Conservation (phyloP, 495 filamentous ascomycete genomes). For the Aspergillus sclerotioniger region DNA sequence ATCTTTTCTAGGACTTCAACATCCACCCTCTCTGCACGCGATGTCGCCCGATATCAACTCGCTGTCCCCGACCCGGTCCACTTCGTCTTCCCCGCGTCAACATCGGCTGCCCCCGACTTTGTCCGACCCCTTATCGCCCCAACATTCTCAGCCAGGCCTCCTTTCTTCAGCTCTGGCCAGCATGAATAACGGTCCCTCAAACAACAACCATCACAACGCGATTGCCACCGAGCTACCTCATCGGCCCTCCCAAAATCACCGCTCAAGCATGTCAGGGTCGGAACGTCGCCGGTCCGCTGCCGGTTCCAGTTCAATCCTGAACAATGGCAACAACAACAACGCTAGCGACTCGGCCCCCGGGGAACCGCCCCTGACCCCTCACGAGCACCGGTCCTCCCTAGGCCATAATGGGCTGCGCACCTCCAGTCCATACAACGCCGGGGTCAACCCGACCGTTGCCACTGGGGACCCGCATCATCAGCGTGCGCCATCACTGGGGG, state of each 20-base stretch:
- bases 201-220: constrained; percentile 9
- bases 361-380: constrained; percentile 22
- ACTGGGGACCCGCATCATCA: constrained; percentile 63
- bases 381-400: constrained; percentile 46
- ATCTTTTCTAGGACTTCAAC: too few relatives aligned
- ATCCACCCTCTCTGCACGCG: not conserved
- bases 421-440: constrained; percentile 55
- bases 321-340: constrained; percentile 42
- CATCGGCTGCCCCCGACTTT: constrained; percentile 29
- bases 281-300: constrained; percentile 60
- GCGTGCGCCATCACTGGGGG: constrained; percentile 79
- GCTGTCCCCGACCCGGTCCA: constrained; percentile 62
- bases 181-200: constrained; percentile 26
- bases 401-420: constrained; percentile 48
- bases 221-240: constrained; percentile 37
- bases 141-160: constrained; percentile 20
- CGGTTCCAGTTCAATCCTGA: constrained; percentile 71
- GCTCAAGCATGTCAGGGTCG: constrained; percentile 46
- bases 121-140: constrained; percentile 15
- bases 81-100: constrained; percentile 38
- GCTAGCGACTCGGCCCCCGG: constrained; percentile 53
- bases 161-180: constrained; percentile 21
- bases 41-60: constrained; percentile 78
- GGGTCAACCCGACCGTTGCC: constrained; percentile 56
- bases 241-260: constrained; percentile 52